These are phyloP conservation scores for Triangularia verruculosa DNA, from an alignment of 2,329 filamentous ascomycete species.

Conservation along the genomic window DNA sequence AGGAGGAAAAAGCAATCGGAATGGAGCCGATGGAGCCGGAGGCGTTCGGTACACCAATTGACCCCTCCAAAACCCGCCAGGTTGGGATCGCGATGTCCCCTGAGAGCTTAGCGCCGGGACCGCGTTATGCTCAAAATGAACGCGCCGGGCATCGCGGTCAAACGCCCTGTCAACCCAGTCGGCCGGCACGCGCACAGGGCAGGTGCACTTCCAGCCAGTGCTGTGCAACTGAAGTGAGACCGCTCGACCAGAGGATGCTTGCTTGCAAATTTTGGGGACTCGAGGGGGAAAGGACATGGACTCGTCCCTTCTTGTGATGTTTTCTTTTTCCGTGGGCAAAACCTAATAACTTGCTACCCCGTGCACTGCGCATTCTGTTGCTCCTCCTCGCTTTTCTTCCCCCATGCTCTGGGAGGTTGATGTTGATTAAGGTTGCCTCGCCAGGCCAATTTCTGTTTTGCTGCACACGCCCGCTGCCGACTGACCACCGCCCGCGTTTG, in stretches of 20 bases:
- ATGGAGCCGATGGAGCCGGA: not conserved
- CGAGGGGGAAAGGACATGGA: not conserved
- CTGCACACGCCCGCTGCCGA: not conserved
- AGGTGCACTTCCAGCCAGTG: not conserved
- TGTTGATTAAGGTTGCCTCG: not conserved
- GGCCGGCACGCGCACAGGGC: constrained; percentile 10
- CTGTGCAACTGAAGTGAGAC: constrained; percentile 1
- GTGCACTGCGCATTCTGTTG: not conserved
- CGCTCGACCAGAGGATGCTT: not conserved
- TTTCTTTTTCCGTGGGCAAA: not conserved
- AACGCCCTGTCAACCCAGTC: constrained; percentile 12
- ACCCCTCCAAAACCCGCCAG: not conserved
- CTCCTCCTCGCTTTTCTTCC: not conserved
- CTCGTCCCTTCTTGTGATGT: not conserved
- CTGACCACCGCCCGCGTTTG: not conserved
- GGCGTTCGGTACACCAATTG: not conserved
- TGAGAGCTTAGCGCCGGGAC: constrained; percentile 10
- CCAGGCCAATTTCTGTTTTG: not conserved
- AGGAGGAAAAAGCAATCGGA: not conserved
- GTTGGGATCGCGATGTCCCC: not conserved
- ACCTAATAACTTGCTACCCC: not conserved
- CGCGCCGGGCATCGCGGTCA: not conserved
- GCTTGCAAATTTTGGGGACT: not conserved
- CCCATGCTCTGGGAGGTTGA: not conserved
- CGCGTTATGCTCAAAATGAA: not conserved